A percentile compares a stretch with the other conserved stretches of the same genome.
Evolutionary conservation across 1,284 basidiomycete genomes (phyloP).

Genomic region (Abortiporus biennis): DNA sequence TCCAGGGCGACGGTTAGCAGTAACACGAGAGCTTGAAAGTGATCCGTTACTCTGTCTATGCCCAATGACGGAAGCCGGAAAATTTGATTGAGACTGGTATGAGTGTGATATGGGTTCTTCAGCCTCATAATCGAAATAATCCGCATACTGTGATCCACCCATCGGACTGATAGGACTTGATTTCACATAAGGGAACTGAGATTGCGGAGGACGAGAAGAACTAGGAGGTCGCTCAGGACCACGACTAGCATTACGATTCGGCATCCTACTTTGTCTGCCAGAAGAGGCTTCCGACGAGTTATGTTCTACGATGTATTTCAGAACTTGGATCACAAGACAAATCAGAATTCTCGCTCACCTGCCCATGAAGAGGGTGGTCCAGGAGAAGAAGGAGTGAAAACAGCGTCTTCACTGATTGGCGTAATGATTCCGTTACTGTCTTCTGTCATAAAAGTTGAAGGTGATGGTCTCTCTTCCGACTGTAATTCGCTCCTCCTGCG

Average conservation of each 20-base stretch:
- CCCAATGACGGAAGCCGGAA: conserved; percentile 9
- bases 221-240: background rate
- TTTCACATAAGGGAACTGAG: too few species aligned
- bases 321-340: background rate
- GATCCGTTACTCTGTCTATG: conserved; percentile 17
- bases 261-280: too few species aligned
- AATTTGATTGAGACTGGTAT: background rate
- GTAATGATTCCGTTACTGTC: too few species aligned
- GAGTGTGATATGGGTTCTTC: background rate
- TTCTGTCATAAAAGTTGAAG: too few species aligned
- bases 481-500: conserved; percentile 5
- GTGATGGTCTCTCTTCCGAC: conserved; percentile 10
- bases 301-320: too few species aligned
- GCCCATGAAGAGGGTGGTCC: background rate
- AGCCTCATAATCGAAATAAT: too few species aligned
- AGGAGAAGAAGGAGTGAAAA: background rate
- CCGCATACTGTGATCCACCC: too few species aligned
- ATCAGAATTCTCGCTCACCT: background rate
- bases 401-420: too few species aligned
- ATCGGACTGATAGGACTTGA: too few species aligned
- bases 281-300: too few species aligned
- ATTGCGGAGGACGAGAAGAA: background rate
- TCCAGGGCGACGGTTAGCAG: conserved; percentile 16
- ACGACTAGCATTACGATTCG: background rate
- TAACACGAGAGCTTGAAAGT: conserved; percentile 16